Percentiles rank a stretch among this genome's conserved stretches.
Conservation (phyloP, 2,329 filamentous ascomycete species). For the Davidsoniella virescens region DNA sequence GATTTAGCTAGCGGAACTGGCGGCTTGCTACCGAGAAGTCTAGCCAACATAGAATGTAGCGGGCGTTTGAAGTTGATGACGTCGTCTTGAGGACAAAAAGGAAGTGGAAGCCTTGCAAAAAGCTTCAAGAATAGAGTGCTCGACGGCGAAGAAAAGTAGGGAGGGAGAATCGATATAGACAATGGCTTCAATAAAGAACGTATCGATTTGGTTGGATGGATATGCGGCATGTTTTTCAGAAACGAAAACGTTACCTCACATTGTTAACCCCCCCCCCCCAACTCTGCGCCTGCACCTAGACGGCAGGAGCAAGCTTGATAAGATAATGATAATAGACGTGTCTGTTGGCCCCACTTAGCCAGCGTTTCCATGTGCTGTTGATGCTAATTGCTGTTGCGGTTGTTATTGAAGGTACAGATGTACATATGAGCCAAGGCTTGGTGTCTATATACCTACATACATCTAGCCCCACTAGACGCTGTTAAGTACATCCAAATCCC, state of each 20-base stretch:
- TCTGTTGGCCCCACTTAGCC: too few species aligned
- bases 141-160: not conserved
- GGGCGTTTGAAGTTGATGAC: too few species aligned
- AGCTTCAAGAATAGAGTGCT: not conserved
- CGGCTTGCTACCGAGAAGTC: constrained; percentile 9
- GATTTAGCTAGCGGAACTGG: not conserved
- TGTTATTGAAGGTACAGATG: too few species aligned
- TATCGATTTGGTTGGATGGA: not conserved
- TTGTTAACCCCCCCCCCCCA: too few species aligned
- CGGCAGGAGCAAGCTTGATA: not conserved
- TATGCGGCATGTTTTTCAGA: not conserved
- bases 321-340: not conserved
- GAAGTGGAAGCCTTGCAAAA: not conserved
- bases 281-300: not conserved
- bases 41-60: constrained; percentile 7
- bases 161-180: not conserved
- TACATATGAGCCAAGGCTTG: too few species aligned
- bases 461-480: too few species aligned
- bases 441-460: too few species aligned
- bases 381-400: too few species aligned
- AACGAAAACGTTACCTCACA: too few species aligned
- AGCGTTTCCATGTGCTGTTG: too few species aligned
- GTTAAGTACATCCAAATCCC: too few species aligned
- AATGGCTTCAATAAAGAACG: not conserved
- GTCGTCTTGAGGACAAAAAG: not conserved